Evolutionary conservation across 352 stramenopile species (phyloP).

Genomic region (Albugo candida): DNA sequence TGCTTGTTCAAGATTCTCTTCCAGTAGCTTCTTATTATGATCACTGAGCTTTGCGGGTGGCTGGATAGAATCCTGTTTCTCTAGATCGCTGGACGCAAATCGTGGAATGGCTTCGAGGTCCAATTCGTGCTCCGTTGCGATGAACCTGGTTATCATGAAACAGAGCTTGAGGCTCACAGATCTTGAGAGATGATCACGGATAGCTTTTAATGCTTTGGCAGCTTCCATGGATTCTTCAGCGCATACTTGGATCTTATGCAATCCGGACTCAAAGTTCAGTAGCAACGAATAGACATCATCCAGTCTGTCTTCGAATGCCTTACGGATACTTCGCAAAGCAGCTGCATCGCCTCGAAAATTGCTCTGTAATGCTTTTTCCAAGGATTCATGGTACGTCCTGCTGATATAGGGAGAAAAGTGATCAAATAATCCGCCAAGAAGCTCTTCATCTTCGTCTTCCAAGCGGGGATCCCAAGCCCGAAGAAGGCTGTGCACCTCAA

Average conservation of each 20-base stretch:
- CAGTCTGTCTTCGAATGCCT: constrained; percentile 58
- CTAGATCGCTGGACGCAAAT: constrained; percentile 6
- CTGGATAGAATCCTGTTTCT: background rate
- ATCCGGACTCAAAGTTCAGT: constrained; percentile 34
- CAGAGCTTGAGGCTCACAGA: constrained; percentile 29
- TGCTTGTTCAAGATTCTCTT: constrained; percentile 26
- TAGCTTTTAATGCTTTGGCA: constrained; percentile 20
- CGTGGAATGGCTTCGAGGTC: constrained; percentile 27
- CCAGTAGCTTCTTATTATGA: constrained; percentile 39
- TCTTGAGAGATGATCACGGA: constrained; percentile 34
- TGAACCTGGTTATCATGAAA: constrained; percentile 36
- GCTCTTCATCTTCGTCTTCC: constrained; percentile 23
- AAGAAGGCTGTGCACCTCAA: no score
- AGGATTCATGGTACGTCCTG: constrained; percentile 25
- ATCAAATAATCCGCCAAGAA: constrained; percentile 28
- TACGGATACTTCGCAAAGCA: constrained; percentile 40
- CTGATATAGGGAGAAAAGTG: constrained; percentile 22
- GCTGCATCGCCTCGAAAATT: constrained; percentile 53
- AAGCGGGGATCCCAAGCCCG: no score
- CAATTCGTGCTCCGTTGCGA: constrained; percentile 36
- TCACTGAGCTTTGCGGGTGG: constrained; percentile 23
- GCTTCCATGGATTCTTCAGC: constrained; percentile 30
- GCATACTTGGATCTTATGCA: constrained; percentile 41
- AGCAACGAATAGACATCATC: constrained; percentile 34
- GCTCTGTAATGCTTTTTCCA: constrained; percentile 32